Conservation (phyloP, 306 rosid species). For the Canavalia gladiata region DNA sequence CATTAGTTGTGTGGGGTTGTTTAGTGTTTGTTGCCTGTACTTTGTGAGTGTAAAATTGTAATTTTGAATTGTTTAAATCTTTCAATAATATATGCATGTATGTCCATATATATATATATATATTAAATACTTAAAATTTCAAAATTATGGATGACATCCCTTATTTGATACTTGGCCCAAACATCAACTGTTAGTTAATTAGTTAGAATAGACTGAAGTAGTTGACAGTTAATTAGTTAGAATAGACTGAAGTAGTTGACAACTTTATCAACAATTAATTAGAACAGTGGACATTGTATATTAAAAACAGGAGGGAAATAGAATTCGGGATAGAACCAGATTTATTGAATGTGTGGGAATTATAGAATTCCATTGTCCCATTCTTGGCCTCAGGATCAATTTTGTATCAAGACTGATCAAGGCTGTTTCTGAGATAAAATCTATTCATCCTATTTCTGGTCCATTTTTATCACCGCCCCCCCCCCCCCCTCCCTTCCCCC, state of each 20-base stretch:
- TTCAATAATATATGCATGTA: conserved; percentile 32
- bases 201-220: neutral
- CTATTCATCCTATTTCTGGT: neutral
- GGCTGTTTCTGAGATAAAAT: neutral
- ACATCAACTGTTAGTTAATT: neutral
- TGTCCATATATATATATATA: neutral
- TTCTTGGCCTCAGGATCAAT: neutral
- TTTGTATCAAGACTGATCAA: neutral
- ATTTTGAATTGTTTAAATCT: conserved; percentile 30
- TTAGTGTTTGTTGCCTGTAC: conserved; percentile 1
- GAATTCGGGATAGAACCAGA: neutral
- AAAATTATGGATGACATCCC: conserved; percentile 25
- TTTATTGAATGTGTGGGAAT: neutral
- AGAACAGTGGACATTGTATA: neutral
- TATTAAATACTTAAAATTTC: neutral
- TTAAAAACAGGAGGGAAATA: neutral
- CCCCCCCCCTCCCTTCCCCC: neutral
- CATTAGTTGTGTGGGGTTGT: conserved; percentile 20
- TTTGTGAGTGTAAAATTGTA: conserved; percentile 12
- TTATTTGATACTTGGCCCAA: neutral
- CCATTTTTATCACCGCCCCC: neutral
- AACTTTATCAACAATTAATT: neutral
- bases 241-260: neutral
- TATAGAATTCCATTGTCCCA: neutral
- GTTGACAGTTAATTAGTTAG: neutral